A percentile compares a stretch with the other conserved stretches of the same genome.
Evolutionary conservation across 345 rosid genomes (phyloP).

Genomic region (Lepidium sativum): DNA sequence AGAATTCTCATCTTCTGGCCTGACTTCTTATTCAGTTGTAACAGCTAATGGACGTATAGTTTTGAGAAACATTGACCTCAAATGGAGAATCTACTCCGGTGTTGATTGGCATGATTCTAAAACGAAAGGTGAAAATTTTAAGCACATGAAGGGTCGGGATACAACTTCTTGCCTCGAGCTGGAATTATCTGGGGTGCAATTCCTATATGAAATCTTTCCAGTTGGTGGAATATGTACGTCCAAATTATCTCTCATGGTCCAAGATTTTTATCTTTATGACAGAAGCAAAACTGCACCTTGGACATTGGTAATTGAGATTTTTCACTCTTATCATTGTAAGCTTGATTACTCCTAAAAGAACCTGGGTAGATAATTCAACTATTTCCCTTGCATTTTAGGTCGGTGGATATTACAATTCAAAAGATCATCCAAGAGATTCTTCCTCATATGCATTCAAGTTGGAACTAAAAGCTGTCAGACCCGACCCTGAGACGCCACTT

Average conservation of each 20-base stretch:
- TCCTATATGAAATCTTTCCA: conserved; percentile 56
- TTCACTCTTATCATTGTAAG: background rate
- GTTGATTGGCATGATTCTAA: conserved; percentile 54
- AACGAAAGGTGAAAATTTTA: conserved; percentile 22
- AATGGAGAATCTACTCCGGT: conserved; percentile 84
- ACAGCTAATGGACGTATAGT: conserved; percentile 49
- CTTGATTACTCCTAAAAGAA: background rate
- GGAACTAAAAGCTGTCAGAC: conserved; percentile 83
- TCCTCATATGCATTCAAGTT: conserved; percentile 72
- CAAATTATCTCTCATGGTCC: conserved; percentile 53
- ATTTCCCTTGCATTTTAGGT: conserved; percentile 40
- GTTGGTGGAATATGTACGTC: conserved; percentile 53
- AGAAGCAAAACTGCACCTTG: conserved; percentile 67
- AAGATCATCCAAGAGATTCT: conserved; percentile 82
- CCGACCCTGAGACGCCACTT: conserved; percentile 76
- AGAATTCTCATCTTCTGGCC: conserved; percentile 26
- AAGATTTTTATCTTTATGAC: conserved; percentile 74
- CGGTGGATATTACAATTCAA: conserved; percentile 65
- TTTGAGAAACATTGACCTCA: conserved; percentile 50
- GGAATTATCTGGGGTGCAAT: conserved; percentile 50
- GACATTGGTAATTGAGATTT: conserved; percentile 53
- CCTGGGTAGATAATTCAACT: conserved; percentile 1
- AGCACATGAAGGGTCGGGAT: conserved; percentile 43
- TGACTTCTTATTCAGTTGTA: conserved; percentile 30
- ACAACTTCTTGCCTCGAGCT: conserved; percentile 56